Base-by-base conservation (phyloP, 371 early-diverging fungal genomes). In the Lichtheimia ornata region DNA sequence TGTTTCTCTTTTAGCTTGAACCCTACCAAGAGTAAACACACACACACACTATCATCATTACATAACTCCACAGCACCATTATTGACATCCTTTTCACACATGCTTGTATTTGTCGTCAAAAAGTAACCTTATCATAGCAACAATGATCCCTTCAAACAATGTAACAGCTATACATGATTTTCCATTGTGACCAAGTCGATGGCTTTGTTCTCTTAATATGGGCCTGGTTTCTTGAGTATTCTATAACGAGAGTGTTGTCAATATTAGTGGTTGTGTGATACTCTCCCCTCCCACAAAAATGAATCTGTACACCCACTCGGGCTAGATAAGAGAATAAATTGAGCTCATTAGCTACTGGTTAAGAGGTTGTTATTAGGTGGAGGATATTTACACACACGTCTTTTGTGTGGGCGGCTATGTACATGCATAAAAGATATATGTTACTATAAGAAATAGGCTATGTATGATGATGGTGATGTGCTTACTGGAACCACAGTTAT, bases 401-500 rank as follows among this genome's bases (percentile, higher is more conserved):
- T 47, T 47, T 47, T n/a, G 47, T 47, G 47, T 47, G 47, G 47
- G 47, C 2, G 9, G 47, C 47, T 47, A 47, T 5, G 5, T 17
- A 17, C 47, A 17, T 47, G 22, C 22, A 22, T 22, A 2, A 18
- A 2, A 17, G 1, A 47, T 47, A 11, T n/a, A n/a, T n/a, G 47
- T 5, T 47, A 47, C 5, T 7, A 18, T 18, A 47, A 7, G 47
- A 12, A 22, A 22, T 13, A 11, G 12, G 5, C 17, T 5, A 28
- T 27, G 27, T 2, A 30, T 9, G 9, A 7, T n/a, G 11, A n/a
- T 9, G n/a, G 1, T 17, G 17, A 15, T 17, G 17, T 25, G 7
- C 15, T 44, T 45, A 56, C 57, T 56, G 41, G 57, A 56, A 4
- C 57, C 57, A 17, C 57, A 56, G 18, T 56, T 56, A 11, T 56